Conservation (phyloP, 1,284 basidiomycete species). For the Laetiporus sulphureus region DNA sequence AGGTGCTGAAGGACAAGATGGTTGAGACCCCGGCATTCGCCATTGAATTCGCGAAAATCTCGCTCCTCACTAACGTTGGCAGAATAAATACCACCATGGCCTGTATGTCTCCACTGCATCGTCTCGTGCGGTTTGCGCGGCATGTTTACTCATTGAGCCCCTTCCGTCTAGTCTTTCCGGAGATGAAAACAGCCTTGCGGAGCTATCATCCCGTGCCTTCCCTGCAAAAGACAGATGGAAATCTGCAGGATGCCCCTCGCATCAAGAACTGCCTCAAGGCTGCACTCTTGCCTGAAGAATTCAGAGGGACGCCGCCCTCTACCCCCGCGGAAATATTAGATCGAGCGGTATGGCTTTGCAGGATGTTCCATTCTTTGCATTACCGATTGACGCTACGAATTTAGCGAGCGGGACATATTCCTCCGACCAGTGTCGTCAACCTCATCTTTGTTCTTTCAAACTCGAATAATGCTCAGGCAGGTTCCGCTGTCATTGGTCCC, state of each 20-base stretch:
- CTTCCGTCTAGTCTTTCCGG: constrained; percentile 51
- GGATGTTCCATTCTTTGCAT: constrained; percentile 1
- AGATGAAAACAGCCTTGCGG: constrained; percentile 78
- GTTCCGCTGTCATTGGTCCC: constrained; percentile 4
- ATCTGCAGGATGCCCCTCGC: constrained; percentile 77
- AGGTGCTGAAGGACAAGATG: constrained; percentile 66
- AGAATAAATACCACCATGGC: constrained; percentile 83
- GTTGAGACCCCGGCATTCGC: constrained; percentile 56
- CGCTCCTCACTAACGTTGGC: constrained; percentile 74
- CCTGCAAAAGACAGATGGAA: constrained; percentile 69
- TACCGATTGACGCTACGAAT: constrained; percentile 7
- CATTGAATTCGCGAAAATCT: constrained; percentile 71
- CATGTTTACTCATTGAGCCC: constrained; percentile 5
- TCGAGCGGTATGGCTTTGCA: constrained; percentile 41
- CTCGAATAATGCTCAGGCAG: constrained; percentile 25
- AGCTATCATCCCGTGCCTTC: constrained; percentile 81
- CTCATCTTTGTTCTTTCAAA: constrained; percentile 67
- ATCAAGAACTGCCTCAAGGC: constrained; percentile 77
- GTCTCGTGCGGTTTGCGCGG: constrained; percentile 4
- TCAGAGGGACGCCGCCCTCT: constrained; percentile 55
- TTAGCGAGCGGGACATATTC: constrained; percentile 51
- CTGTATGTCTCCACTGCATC: constrained; percentile 41
- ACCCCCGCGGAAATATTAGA: constrained; percentile 66
- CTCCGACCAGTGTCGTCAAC: constrained; percentile 77
- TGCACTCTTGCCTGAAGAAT: constrained; percentile 68